These are phyloP conservation scores for Arachnopeziza araneosa DNA, from an alignment of 2,329 filamentous ascomycete species.

Conservation along the genomic window DNA sequence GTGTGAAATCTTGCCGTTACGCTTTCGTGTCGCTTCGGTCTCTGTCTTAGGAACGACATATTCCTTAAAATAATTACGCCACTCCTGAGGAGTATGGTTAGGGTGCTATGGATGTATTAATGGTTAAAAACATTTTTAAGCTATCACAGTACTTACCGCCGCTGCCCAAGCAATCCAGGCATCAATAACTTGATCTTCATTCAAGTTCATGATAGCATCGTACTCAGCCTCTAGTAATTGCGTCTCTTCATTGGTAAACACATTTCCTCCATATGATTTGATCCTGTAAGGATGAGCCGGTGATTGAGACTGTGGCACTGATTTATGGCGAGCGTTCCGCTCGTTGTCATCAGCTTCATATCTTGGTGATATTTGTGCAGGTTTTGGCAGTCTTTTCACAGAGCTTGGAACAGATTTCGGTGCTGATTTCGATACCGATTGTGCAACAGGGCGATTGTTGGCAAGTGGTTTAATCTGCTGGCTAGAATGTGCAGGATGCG, in stretches of 20 bases:
- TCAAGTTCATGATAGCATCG: conserved; percentile 20
- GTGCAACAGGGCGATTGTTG: background rate
- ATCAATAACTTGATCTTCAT: conserved; percentile 17
- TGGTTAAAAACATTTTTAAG: background rate
- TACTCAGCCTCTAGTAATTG: conserved; percentile 15
- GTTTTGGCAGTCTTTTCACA: background rate
- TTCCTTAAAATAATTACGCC: conserved; percentile 27
- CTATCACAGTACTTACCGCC: conserved; percentile 12
- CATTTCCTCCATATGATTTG: conserved; percentile 1
- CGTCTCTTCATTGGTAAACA: conserved; percentile 24
- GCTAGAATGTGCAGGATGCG: background rate
- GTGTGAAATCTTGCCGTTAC: background rate
- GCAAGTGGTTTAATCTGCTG: background rate
- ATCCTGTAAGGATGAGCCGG: background rate
- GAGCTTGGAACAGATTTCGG: background rate
- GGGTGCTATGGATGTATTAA: conserved; percentile 18
- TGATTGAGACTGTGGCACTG: background rate
- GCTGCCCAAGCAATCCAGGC: conserved; percentile 26
- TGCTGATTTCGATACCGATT: background rate
- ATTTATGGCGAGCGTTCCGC: background rate
- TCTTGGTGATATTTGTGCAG: background rate
- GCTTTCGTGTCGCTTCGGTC: background rate
- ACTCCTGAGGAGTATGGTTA: conserved; percentile 29
- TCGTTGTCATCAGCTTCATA: background rate
- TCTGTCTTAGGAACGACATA: conserved; percentile 15